phyloP scores from a whole-genome alignment of 148 eudicot species.

The Cornus controversa region DNA sequence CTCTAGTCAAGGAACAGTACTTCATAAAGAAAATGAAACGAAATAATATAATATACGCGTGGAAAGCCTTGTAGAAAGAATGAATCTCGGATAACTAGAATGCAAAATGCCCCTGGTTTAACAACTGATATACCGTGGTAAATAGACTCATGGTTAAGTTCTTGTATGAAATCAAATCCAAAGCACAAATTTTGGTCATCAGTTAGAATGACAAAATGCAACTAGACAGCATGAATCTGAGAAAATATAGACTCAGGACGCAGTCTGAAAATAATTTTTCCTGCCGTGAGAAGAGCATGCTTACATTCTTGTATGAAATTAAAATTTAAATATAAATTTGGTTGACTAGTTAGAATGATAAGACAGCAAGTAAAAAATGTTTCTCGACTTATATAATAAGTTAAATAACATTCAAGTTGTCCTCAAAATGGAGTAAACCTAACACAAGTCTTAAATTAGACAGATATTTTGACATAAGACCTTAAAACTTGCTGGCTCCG shows the following conservation, averaged over 20 bases:
- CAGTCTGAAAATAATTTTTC: background rate
- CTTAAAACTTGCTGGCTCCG: too few relatives aligned
- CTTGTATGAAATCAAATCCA: background rate
- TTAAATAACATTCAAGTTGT: background rate
- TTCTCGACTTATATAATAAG: too few relatives aligned
- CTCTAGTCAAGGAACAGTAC: constrained; percentile 55
- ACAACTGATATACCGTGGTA: background rate
- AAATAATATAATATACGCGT: too few relatives aligned
- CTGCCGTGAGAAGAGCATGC: background rate
- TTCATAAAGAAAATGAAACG: background rate
- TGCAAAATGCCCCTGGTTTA: background rate
- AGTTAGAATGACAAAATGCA: background rate
- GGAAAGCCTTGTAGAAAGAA: background rate
- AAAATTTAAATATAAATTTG: background rate
- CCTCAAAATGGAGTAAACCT: background rate
- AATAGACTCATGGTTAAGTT: background rate
- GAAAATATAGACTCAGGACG: background rate
- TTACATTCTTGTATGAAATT: background rate
- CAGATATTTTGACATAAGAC: too few relatives aligned
- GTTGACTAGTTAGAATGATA: background rate
- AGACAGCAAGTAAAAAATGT: too few relatives aligned
- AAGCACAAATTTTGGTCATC: background rate
- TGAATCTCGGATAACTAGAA: background rate
- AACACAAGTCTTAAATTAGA: background rate
- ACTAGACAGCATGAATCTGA: background rate